Evolutionary conservation across 768 basidiomycete species (phyloP).

Genomic region (Boletus rufocinnamomeus): DNA sequence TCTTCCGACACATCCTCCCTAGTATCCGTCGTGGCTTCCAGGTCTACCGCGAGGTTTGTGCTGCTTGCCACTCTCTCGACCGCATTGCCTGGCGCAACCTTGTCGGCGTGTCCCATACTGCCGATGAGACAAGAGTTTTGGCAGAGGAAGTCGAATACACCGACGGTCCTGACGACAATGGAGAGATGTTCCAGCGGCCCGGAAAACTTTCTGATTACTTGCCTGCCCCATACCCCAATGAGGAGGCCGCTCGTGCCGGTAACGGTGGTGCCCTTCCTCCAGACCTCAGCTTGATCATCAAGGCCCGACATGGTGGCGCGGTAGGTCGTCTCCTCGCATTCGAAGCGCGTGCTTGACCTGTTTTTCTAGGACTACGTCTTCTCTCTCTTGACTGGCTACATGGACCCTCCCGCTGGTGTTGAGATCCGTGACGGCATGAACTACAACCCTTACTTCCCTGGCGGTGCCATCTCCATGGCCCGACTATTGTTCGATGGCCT

Average conservation of each 20-base stretch:
- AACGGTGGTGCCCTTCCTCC: conserved; percentile 97
- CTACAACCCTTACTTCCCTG: conserved; percentile 99
- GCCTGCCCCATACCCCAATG: conserved; percentile 94
- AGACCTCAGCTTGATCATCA: conserved; percentile 95
- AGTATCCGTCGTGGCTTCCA: conserved; percentile 96
- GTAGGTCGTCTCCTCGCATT: conserved; percentile 50
- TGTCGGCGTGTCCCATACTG: conserved; percentile 96
- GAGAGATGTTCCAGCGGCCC: conserved; percentile 98
- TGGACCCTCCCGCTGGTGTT: conserved; percentile 94
- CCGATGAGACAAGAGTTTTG: conserved; percentile 83
- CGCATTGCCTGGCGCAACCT: conserved; percentile 99
- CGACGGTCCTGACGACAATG: conserved; percentile 91
- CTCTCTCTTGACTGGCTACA: conserved; percentile 94
- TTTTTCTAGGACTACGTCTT: conserved; percentile 87
- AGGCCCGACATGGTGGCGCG: conserved; percentile 95
- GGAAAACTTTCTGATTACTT: conserved; percentile 98
- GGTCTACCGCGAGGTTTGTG: conserved; percentile 99
- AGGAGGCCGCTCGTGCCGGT: conserved; percentile 92
- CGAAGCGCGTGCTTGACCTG: conserved; percentile 3
- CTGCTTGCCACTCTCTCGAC: conserved; percentile 98
- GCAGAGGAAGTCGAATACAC: conserved; percentile 97
- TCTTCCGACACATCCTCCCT: conserved; percentile 13
- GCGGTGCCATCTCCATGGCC: conserved; percentile 98
- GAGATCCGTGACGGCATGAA: conserved; percentile 97
- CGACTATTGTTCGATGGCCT: conserved; percentile 94